Evolutionary conservation across 768 basidiomycete genomes (phyloP).

Genomic region (Filobasidium wieringae): DNA sequence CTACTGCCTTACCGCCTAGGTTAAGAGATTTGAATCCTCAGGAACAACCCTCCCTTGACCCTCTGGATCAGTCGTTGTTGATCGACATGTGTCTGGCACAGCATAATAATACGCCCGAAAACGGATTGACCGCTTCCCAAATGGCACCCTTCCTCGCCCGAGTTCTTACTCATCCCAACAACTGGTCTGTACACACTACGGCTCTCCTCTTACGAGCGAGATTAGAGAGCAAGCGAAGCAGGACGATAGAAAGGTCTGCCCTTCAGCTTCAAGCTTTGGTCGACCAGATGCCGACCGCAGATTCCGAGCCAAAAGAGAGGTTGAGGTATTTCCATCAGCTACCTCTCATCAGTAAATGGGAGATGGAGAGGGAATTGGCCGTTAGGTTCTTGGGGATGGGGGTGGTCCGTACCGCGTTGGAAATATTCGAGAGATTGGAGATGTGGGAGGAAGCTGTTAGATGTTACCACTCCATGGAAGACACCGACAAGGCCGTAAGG

Average conservation of each 20-base stretch:
- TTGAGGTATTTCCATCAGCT: slow-evolving; percentile 69
- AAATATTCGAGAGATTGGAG: slow-evolving; percentile 85
- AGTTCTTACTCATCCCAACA: slow-evolving; percentile 71
- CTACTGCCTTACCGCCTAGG: slow-evolving; percentile 39
- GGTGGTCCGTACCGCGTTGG: slow-evolving; percentile 76
- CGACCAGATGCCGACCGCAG: slow-evolving; percentile 88
- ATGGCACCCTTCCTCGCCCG: slow-evolving; percentile 85
- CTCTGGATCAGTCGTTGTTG: slow-evolving; percentile 86
- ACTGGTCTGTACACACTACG: slow-evolving; percentile 96
- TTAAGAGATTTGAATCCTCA: slow-evolving; percentile 69
- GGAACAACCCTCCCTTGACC: slow-evolving; percentile 73
- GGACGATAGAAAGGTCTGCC: slow-evolving; percentile 84
- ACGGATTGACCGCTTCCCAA: slow-evolving; percentile 82
- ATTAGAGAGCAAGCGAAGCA: slow-evolving; percentile 71
- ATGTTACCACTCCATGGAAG: slow-evolving; percentile 73
- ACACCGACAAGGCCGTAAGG: slow-evolving; percentile 59
- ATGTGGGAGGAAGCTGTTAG: slow-evolving; percentile 97
- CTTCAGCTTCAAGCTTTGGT: slow-evolving; percentile 89
- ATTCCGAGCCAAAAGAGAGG: slow-evolving; percentile 61
- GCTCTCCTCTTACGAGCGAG: slow-evolving; percentile 85
- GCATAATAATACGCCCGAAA: slow-evolving; percentile 76
- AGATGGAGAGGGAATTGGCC: slow-evolving; percentile 82
- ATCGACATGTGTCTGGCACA: slow-evolving; percentile 65
- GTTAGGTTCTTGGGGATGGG: slow-evolving; percentile 70
- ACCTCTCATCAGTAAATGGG: slow-evolving; percentile 80